phyloP scores from a whole-genome alignment of 1,284 basidiomycete species.

The Cystobasidiaceae sp. region DNA sequence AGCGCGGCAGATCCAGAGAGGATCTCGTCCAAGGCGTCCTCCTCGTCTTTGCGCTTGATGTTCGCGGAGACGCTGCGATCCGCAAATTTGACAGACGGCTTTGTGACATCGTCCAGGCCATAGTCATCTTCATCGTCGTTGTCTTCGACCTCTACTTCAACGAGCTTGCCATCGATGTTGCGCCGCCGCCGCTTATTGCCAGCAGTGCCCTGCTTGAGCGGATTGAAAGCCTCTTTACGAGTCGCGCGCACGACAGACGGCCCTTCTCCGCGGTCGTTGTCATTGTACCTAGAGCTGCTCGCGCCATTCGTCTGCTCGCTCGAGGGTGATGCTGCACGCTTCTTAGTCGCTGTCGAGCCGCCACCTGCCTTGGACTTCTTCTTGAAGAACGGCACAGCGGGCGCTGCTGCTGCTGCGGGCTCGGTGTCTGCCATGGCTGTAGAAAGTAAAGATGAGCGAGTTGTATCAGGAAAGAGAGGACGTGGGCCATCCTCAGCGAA shows the following conservation, averaged over 20 bases:
- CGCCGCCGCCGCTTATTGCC: constrained; percentile 9
- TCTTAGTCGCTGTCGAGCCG: constrained; percentile 26
- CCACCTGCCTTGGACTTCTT: constrained; percentile 25
- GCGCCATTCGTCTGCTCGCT: not conserved
- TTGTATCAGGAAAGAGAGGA: too few relatives aligned
- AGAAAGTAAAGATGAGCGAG: not conserved
- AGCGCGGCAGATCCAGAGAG: constrained; percentile 25
- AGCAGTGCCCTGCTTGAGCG: constrained; percentile 21
- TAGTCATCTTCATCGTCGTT: constrained; percentile 21
- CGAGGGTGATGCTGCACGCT: constrained; percentile 12
- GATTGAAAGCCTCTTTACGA: constrained; percentile 20
- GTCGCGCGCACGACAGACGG: constrained; percentile 15
- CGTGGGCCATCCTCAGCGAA: too few relatives aligned
- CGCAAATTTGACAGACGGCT: not conserved
- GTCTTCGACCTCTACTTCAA: not conserved
- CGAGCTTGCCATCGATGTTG: not conserved
- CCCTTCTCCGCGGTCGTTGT: constrained; percentile 18
- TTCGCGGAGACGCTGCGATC: constrained; percentile 1
- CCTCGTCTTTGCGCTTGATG: constrained; percentile 12
- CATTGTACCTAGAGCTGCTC: not conserved
- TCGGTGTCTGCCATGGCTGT: not conserved
- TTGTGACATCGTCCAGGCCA: constrained; percentile 3
- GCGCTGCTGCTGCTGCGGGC: not conserved
- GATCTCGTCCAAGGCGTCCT: constrained; percentile 15
- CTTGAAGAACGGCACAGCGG: constrained; percentile 31